These are phyloP conservation scores for Lipomyces japonicus DNA, from an alignment of 805 yeast species.

Conservation along the genomic window DNA sequence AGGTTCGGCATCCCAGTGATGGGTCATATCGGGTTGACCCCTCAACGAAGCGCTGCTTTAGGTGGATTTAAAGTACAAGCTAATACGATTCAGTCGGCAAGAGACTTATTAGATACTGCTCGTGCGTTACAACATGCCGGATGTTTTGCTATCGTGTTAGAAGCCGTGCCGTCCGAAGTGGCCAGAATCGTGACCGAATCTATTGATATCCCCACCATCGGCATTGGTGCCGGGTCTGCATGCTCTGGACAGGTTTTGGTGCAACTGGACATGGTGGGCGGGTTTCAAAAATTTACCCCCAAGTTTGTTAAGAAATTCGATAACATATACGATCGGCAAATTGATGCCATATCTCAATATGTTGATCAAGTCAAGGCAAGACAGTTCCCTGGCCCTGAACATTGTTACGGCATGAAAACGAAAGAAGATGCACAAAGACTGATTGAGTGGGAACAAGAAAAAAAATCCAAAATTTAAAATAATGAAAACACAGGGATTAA, in stretches of 20 bases:
- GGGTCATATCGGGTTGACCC: slow-evolving; percentile 91
- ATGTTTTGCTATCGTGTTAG: slow-evolving; percentile 68
- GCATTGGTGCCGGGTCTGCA: slow-evolving; percentile 88
- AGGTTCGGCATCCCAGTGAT: slow-evolving; percentile 79
- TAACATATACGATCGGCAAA: slow-evolving; percentile 48
- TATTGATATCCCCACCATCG: slow-evolving; percentile 75
- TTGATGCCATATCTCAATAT: slow-evolving; percentile 52
- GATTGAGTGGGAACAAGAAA: too few relatives aligned
- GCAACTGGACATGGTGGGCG: slow-evolving; percentile 75
- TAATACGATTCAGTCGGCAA: slow-evolving; percentile 49
- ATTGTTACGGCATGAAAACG: slow-evolving; percentile 66
- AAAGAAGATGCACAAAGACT: too few relatives aligned
- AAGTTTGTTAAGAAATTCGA: slow-evolving; percentile 75
- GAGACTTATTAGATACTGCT: slow-evolving; percentile 62
- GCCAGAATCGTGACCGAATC: slow-evolving; percentile 60
- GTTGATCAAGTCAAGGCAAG: slow-evolving; percentile 53
- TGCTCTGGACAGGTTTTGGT: slow-evolving; percentile 91
- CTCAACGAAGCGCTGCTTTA: slow-evolving; percentile 71
- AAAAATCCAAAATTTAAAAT: too few relatives aligned
- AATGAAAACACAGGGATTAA: too few relatives aligned
- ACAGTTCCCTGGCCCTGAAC: slow-evolving; percentile 61
- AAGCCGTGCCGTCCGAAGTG: slow-evolving; percentile 77
- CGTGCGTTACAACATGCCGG: slow-evolving; percentile 69
- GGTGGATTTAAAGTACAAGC: slow-evolving; percentile 94
- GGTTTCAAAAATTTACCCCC: slow-evolving; percentile 50